Conservation (phyloP, 768 basidiomycete species). For the Lepiota brunneoincarnata region DNA sequence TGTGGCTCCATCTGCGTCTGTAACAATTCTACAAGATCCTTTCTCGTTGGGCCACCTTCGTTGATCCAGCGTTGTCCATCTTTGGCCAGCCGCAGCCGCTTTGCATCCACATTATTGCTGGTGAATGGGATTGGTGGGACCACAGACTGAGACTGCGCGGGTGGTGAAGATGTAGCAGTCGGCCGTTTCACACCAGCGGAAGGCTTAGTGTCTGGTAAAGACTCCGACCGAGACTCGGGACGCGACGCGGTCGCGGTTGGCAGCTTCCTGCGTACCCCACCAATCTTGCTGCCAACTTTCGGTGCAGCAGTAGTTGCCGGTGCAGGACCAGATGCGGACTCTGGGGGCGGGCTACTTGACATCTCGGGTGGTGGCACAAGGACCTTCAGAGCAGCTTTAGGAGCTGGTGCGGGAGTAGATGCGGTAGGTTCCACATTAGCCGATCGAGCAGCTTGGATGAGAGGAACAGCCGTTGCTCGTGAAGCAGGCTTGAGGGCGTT, state of each 20-base stretch:
- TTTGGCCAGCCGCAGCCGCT: conserved; percentile 65
- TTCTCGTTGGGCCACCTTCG: conserved; percentile 77
- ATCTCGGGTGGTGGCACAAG: conserved; percentile 24
- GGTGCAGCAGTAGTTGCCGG: conserved; percentile 6
- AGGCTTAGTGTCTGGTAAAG: conserved; percentile 31
- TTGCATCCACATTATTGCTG: conserved; percentile 57
- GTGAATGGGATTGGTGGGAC: conserved; percentile 41
- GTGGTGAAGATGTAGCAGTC: conserved; percentile 21
- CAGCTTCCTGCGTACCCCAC: conserved; percentile 70
- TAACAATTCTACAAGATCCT: conserved; percentile 83
- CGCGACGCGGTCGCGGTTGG: conserved; percentile 55
- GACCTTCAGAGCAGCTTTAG: conserved; percentile 25
- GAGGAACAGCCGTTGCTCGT: conserved; percentile 73
- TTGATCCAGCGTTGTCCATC: conserved; percentile 84
- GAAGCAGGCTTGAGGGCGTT: conserved; percentile 90
- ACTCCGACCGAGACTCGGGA: conserved; percentile 48
- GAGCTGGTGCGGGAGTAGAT: conserved; percentile 21
- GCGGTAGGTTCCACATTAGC: conserved; percentile 27
- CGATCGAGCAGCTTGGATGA: conserved; percentile 83
- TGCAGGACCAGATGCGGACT: conserved; percentile 24
- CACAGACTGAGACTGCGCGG: conserved; percentile 24
- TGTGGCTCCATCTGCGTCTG: conserved; percentile 91
- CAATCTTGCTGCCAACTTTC: conserved; percentile 46
- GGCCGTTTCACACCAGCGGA: conserved; percentile 32
- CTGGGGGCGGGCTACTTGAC: conserved; percentile 35